Percentiles rank a stretch among this genome's conserved stretches.
Evolutionary conservation across 495 filamentous ascomycete genomes (phyloP).

Genomic region (Neurospora discreta): DNA sequence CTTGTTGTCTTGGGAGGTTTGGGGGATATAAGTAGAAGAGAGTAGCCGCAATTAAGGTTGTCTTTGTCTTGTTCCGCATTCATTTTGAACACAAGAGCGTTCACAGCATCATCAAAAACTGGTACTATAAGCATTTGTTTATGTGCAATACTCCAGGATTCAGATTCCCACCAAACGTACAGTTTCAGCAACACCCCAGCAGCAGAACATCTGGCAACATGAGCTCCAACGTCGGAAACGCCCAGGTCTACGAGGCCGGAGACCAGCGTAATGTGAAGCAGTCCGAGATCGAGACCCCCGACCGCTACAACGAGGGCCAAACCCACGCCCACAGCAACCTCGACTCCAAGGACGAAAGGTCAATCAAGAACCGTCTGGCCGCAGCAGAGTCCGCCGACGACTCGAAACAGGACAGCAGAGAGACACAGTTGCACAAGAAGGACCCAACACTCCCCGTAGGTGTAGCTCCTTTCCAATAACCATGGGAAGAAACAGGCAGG

Average conservation of each 20-base stretch:
- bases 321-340: slow-evolving; percentile 52
- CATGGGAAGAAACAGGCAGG: not conserved
- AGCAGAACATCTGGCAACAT: not conserved
- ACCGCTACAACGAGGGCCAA: slow-evolving; percentile 56
- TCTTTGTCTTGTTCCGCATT: not conserved
- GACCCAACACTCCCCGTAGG: slow-evolving; percentile 60
- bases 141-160: not conserved
- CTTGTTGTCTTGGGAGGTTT: not conserved
- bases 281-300: slow-evolving; percentile 38
- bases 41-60: not conserved
- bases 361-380: slow-evolving; percentile 67
- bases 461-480: not conserved
- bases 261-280: slow-evolving; percentile 59
- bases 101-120: not conserved
- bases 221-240: slow-evolving; percentile 32
- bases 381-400: slow-evolving; percentile 39
- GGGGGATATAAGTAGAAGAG: not conserved
- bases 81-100: not conserved
- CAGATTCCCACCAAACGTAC: not conserved
- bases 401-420: slow-evolving; percentile 28
- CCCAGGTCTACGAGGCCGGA: slow-evolving; percentile 36
- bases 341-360: slow-evolving; percentile 72
- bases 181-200: not conserved
- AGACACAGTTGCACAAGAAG: slow-evolving; percentile 48
- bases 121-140: not conserved